These are phyloP conservation scores for Malus domestica DNA, from an alignment of 306 rosid species.

Conservation along the genomic window ASM211411v1 NC_041801.1:17478001-17478500, in stretches of 20 bases:
- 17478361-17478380: background rate
- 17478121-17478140: too few species aligned
- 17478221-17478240: too few species aligned
- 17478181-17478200: too few species aligned
- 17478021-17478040: background rate
- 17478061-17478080: too few species aligned
- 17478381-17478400: background rate
- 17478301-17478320: accelerated
- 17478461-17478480: background rate
- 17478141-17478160: too few species aligned
- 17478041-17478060: too few species aligned
- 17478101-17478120: too few species aligned
- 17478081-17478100: too few species aligned
- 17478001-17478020: background rate
- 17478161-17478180: too few species aligned
- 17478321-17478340: accelerated
- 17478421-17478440: constrained; percentile 1
- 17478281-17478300: background rate
- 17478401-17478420: constrained; percentile 2
- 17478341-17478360: background rate
- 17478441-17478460: background rate
- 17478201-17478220: too few species aligned
- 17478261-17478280: too few species aligned
- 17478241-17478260: accelerated
- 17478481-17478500: background rate